Base-by-base conservation (phyloP, 352 stramenopile species). In the Globisporangium camurandrum region DNA sequence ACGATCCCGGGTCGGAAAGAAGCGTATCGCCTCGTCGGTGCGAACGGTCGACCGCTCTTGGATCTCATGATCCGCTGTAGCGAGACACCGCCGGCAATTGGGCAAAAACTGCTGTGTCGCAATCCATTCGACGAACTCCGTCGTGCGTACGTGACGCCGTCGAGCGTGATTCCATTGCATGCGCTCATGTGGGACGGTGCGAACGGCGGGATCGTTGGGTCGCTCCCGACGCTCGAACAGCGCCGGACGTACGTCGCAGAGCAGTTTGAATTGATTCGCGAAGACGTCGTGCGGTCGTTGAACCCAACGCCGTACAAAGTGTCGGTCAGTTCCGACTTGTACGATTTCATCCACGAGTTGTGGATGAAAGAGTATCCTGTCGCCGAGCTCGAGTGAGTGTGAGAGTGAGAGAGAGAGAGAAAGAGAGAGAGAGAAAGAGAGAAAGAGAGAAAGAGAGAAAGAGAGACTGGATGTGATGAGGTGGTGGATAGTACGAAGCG, bases 231-330 rank as follows among this genome's bases (percentile, higher is more conserved):
- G 27, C 60, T 95, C 27, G 69, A 94, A 51, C 75, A 94, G 51
- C 77, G 82, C 37, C 77, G 87, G 22, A 59, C 80, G 53, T 95
- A 91, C 61, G 92, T 98, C 8, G 62, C 84, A 19, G 64, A 93
- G 55, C 92, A 98, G 61, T 86, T 99, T 50, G 68, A 90, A 42
- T 44, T 96, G 20, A 88, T 98, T 48, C 88, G 97, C 44, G 81
- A 97, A 41, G 95, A 99, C 57, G 80, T 98, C 19, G 79, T 98
- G 47, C 84, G 95, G 28, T 88, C 89, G 62, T 61, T 98, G 12
- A 98, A 99, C 69, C 94, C 97, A 28, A 98, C 93, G 37, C 89
- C 88, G 22, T 97, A 97, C 76, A 97, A 97, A 66, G 86, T 97
- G 43, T 98, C 64, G 28, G 82, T 93, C n/a, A 88, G 76, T 47